Percentiles rank a stretch among this genome's conserved stretches.
phyloP scores from a whole-genome alignment of 2,329 filamentous ascomycete genomes.

The Zymoseptoria ardabiliae region DNA sequence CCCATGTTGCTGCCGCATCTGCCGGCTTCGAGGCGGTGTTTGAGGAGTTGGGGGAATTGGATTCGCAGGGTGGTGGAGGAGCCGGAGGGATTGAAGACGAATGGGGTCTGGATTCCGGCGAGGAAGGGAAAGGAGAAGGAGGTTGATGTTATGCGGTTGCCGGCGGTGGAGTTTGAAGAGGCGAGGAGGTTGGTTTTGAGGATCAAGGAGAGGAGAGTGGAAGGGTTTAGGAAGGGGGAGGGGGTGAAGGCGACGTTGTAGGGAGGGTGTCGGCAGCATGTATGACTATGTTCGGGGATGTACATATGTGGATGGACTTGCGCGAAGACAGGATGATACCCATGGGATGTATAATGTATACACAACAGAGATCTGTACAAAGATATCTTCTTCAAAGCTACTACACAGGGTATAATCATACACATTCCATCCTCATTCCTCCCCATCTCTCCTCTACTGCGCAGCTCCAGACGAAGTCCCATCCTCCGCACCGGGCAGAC shows the following conservation, averaged over 20 bases:
- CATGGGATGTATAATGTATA: neutral
- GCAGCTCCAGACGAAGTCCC: slow-evolving; percentile 12
- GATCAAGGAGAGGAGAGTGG: slow-evolving; percentile 24
- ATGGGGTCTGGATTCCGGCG: slow-evolving; percentile 23
- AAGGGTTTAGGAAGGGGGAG: slow-evolving; percentile 28
- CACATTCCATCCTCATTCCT: neutral
- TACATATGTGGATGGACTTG: neutral
- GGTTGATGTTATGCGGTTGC: slow-evolving; percentile 20
- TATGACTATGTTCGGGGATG: neutral
- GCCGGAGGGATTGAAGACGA: slow-evolving; percentile 21
- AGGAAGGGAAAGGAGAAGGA: slow-evolving; percentile 26
- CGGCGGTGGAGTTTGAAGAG: slow-evolving; percentile 20
- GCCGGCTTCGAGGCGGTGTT: slow-evolving; percentile 26
- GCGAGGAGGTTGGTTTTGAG: slow-evolving; percentile 22
- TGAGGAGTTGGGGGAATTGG: slow-evolving; percentile 31
- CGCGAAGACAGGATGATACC: neutral
- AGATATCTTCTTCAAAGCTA: neutral
- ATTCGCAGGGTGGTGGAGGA: slow-evolving; percentile 24
- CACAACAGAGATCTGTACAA: neutral
- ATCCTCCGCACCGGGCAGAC: slow-evolving; percentile 21
- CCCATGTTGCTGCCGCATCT: slow-evolving; percentile 36
- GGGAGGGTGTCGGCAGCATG: neutral
- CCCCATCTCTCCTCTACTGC: slow-evolving; percentile 1
- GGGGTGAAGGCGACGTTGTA: slow-evolving; percentile 26
- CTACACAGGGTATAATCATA: neutral